A percentile compares a stretch with the other conserved stretches of the same genome.
Conservation (phyloP, 1,139 yeast species). For the Ogataea hybrid region DNA sequence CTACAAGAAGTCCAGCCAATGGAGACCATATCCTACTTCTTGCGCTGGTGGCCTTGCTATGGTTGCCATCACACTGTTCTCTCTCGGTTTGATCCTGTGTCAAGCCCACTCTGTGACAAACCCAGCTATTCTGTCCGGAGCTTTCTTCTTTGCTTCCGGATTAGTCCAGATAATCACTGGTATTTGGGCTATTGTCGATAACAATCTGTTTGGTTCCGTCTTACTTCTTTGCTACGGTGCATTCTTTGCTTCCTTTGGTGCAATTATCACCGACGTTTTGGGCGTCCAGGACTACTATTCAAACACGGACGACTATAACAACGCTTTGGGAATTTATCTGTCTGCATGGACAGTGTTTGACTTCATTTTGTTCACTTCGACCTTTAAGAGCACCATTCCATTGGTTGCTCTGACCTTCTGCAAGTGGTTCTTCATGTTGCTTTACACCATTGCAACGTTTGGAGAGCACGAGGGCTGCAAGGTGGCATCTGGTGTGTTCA, state of each 20-base stretch:
- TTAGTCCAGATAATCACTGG: slow-evolving; percentile 64
- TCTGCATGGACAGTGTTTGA: slow-evolving; percentile 48
- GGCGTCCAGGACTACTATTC: slow-evolving; percentile 34
- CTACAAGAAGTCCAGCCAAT: too few species aligned
- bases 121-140: slow-evolving; percentile 46
- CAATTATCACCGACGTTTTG: slow-evolving; percentile 35
- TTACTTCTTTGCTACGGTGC: slow-evolving; percentile 39
- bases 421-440: slow-evolving; percentile 40
- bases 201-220: slow-evolving; percentile 43
- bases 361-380: slow-evolving; percentile 38
- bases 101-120: slow-evolving; percentile 50
- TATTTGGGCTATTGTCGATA: slow-evolving; percentile 59
- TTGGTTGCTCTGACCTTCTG: slow-evolving; percentile 38
- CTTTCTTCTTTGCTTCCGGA: slow-evolving; percentile 62
- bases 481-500: slow-evolving; percentile 46
- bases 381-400: slow-evolving; percentile 45
- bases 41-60: too few species aligned
- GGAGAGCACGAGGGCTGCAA: slow-evolving; percentile 34
- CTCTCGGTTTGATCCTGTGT: too few species aligned
- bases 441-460: slow-evolving; percentile 43
- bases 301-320: slow-evolving; percentile 32
- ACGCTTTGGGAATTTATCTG: slow-evolving; percentile 44
- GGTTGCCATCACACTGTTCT: too few species aligned
- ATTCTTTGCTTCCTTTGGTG: slow-evolving; percentile 39
- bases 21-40: too few species aligned